phyloP scores from a whole-genome alignment of 2,329 filamentous ascomycete species.

The Exophiala viscosa region DNA sequence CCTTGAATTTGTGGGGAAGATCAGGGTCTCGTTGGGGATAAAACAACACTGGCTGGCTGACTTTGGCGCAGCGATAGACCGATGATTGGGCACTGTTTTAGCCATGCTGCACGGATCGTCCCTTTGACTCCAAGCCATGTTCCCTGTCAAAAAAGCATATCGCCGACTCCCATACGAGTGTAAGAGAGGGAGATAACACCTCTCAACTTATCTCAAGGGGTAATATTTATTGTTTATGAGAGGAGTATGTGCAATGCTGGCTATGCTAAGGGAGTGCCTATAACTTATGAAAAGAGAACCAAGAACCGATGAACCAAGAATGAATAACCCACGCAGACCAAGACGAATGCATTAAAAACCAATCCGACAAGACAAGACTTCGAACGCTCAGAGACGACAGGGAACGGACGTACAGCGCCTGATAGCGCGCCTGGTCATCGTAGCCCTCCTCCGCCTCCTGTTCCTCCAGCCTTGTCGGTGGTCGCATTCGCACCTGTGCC shows the following conservation, averaged over 20 bases:
- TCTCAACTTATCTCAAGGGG: background rate
- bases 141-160: background rate
- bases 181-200: background rate
- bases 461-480: conserved; percentile 23
- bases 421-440: conserved; percentile 21
- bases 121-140: background rate
- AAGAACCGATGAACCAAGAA: conserved; percentile 8
- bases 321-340: conserved; percentile 9
- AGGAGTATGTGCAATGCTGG: conserved; percentile 25
- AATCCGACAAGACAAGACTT: conserved; percentile 11
- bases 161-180: background rate
- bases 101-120: background rate
- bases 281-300: background rate
- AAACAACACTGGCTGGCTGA: background rate
- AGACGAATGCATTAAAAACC: conserved; percentile 1
- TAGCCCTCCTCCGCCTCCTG: conserved; percentile 20
- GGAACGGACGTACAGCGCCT: conserved; percentile 11
- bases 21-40: background rate
- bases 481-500: conserved; percentile 12
- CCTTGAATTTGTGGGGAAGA: conserved; percentile 2
- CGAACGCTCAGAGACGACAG: conserved; percentile 12
- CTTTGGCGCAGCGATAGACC: background rate
- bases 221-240: conserved; percentile 5
- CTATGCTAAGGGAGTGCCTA: conserved; percentile 17
- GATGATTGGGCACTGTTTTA: background rate